Evolutionary conservation across 208 protist genomes (phyloP).

Genomic region (Lotmaria passim): DNA sequence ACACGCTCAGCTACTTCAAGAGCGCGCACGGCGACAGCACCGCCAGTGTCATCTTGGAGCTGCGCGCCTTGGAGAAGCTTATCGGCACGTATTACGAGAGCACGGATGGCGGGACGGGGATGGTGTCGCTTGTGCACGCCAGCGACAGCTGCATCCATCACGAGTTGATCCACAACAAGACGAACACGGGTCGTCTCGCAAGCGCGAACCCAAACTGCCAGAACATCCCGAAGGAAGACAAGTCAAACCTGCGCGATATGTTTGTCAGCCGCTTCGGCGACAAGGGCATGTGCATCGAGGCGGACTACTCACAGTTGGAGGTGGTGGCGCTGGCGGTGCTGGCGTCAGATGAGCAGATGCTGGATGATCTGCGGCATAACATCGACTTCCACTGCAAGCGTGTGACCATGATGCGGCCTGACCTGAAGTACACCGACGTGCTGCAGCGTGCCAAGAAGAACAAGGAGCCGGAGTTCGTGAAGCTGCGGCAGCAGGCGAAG

Average conservation of each 20-base stretch:
- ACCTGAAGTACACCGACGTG: conserved; percentile 92
- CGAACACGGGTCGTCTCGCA: conserved; percentile 85
- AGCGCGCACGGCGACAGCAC: conserved; percentile 77
- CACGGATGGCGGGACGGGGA: conserved; percentile 88
- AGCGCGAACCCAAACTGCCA: conserved; percentile 94
- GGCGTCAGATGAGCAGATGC: conserved; percentile 90
- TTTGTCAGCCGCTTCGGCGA: conserved; percentile 91
- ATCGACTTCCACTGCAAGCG: conserved; percentile 95
- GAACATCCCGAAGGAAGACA: conserved; percentile 94
- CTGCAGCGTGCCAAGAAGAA: conserved; percentile 90
- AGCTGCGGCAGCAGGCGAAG: conserved; percentile 92
- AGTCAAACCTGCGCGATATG: conserved; percentile 88
- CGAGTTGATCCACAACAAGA: conserved; percentile 94
- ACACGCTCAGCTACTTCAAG: conserved; percentile 89
- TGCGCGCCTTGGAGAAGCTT: conserved; percentile 90
- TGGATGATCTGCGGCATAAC: conserved; percentile 88
- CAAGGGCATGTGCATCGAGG: conserved; percentile 91
- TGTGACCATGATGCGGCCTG: conserved; percentile 93
- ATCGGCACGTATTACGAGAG: conserved; percentile 93
- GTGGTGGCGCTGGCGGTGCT: conserved; percentile 91
- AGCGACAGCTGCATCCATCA: conserved; percentile 93
- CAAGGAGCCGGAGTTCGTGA: conserved; percentile 93
- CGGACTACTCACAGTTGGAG: conserved; percentile 94
- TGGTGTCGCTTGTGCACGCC: conserved; percentile 91
- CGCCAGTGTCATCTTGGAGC: conserved; percentile 81